A percentile compares a stretch with the other conserved stretches of the same genome.
phyloP scores from a whole-genome alignment of 306 rosid species.

The Glycyrrhiza uralensis region DNA sequence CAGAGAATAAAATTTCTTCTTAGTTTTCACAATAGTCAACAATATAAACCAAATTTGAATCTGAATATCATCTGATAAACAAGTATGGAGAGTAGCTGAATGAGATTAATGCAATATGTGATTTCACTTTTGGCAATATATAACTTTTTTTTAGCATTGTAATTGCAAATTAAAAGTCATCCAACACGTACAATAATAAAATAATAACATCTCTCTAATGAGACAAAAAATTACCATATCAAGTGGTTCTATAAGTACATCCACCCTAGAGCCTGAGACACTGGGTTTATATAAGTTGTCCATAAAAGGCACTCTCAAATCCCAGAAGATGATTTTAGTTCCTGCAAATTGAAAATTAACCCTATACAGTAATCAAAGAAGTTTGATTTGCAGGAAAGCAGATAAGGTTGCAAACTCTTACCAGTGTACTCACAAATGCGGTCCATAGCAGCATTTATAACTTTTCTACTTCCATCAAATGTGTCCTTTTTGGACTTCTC shows the following conservation, averaged over 20 bases:
- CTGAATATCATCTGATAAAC: not conserved
- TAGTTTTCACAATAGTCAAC: not conserved
- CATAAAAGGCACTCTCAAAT: conserved; percentile 83
- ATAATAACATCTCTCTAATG: not conserved
- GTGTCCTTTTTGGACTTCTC: conserved; percentile 74
- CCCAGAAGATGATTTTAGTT: conserved; percentile 94
- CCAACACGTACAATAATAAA: not conserved
- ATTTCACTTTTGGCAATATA: not conserved
- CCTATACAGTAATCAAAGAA: conserved; percentile 5
- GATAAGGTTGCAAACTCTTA: conserved; percentile 27
- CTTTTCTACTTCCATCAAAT: conserved; percentile 88
- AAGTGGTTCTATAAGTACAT: conserved; percentile 79
- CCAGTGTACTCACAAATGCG: conserved; percentile 90
- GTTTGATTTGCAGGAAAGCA: conserved; percentile 22
- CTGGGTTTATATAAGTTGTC: conserved; percentile 80
- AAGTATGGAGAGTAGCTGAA: not conserved
- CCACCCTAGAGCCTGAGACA: conserved; percentile 73
- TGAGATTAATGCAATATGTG: not conserved
- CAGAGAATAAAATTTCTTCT: not conserved
- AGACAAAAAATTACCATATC: conserved; percentile 63
- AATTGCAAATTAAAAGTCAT: conserved; percentile 19
- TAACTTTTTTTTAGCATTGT: not conserved
- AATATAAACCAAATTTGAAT: not conserved
- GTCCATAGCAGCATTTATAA: conserved; percentile 83
- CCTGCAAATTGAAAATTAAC: conserved; percentile 53